Conservation (phyloP, 164 flowering plant species). For the Tetrastigma voinierianum region DNA sequence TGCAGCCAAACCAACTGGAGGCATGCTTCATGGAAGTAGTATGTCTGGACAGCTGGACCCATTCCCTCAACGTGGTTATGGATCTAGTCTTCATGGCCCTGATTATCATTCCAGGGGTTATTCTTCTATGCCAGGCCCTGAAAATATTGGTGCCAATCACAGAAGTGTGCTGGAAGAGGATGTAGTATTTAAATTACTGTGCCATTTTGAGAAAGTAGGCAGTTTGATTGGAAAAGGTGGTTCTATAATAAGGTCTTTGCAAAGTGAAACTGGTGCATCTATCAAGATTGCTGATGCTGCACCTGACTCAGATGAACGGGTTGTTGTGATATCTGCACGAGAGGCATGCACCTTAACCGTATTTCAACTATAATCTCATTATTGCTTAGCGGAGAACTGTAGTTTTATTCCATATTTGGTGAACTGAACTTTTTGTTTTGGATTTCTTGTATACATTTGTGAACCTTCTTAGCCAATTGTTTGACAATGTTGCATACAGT, state of each 20-base stretch:
- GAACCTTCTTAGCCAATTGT: background rate
- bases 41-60: slow-evolving; percentile 28
- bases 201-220: slow-evolving; percentile 51
- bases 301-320: slow-evolving; percentile 55
- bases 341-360: slow-evolving; percentile 39
- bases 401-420: slow-evolving; percentile 3
- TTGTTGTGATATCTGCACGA: slow-evolving; percentile 53
- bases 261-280: slow-evolving; percentile 57
- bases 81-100: slow-evolving; percentile 17
- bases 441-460: background rate
- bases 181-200: slow-evolving; percentile 48
- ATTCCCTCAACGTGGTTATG: slow-evolving; percentile 34
- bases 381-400: slow-evolving; percentile 2
- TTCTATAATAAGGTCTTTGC: slow-evolving; percentile 36
- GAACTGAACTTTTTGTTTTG: background rate
- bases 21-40: slow-evolving; percentile 20
- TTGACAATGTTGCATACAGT: background rate
- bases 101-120: slow-evolving; percentile 42
- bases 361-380: background rate
- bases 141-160: slow-evolving; percentile 22
- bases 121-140: slow-evolving; percentile 31
- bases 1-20: slow-evolving; percentile 19
- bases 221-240: slow-evolving; percentile 72
- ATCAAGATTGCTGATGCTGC: slow-evolving; percentile 46
- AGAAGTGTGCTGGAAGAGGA: slow-evolving; percentile 44